Evolutionary conservation across 495 filamentous ascomycete species (phyloP).

Genomic region (Penicillium cataractarum): DNA sequence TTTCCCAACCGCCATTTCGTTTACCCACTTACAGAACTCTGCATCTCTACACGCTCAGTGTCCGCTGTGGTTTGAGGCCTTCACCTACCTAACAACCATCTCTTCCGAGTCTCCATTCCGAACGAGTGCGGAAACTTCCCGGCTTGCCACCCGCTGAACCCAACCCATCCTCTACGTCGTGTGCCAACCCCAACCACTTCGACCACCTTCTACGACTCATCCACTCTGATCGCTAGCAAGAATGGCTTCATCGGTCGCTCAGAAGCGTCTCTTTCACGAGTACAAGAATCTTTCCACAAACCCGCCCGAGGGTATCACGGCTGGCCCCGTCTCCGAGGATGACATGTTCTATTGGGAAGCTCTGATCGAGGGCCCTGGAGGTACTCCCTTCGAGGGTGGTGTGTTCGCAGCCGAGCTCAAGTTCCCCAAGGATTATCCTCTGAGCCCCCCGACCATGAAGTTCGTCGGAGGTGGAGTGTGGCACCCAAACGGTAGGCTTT

Average conservation of each 20-base stretch:
- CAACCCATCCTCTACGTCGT: constrained; percentile 7
- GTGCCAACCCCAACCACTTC: background rate
- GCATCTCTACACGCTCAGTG: no score
- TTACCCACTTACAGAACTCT: background rate
- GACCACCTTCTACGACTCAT: no score
- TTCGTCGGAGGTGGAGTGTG: constrained; percentile 85
- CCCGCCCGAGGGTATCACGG: constrained; percentile 91
- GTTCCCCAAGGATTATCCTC: constrained; percentile 95
- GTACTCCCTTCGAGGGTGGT: constrained; percentile 93
- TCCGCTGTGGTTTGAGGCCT: background rate
- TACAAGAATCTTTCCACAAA: constrained; percentile 86
- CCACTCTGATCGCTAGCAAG: no score
- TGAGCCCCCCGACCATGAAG: constrained; percentile 91
- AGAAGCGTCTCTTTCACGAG: constrained; percentile 95
- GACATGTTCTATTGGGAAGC: constrained; percentile 98
- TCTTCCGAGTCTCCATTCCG: background rate
- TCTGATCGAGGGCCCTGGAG: constrained; percentile 91
- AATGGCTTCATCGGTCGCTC: constrained; percentile 59
- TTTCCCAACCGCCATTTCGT: background rate
- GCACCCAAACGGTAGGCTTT: constrained; percentile 87
- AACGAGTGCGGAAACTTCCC: constrained; percentile 6
- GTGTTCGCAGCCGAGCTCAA: constrained; percentile 91
- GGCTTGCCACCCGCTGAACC: constrained; percentile 14
- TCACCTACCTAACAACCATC: background rate
- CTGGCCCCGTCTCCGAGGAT: constrained; percentile 90